Percentiles rank a stretch among this genome's conserved stretches.
Evolutionary conservation across 2,329 filamentous ascomycete genomes (phyloP).

Genomic region (Cephalotrichum gorgonifer): DNA sequence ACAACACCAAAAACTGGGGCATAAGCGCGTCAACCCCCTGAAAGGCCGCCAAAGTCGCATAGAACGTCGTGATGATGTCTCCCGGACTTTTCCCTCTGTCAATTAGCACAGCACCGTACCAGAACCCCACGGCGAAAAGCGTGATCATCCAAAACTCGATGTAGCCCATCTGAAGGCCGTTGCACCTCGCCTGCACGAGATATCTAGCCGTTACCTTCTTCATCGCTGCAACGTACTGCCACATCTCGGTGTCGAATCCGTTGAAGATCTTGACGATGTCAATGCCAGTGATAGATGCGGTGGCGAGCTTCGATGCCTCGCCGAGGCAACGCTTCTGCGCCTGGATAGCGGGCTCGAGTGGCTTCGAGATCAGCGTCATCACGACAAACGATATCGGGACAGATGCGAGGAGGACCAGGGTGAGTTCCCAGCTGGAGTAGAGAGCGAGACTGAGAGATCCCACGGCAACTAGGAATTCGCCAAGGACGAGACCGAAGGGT

Average conservation of each 20-base stretch:
- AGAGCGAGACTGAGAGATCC: conserved; percentile 63
- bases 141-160: conserved; percentile 63
- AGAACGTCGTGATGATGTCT: conserved; percentile 73
- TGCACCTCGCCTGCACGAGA: conserved; percentile 55
- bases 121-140: conserved; percentile 85
- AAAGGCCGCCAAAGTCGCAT: conserved; percentile 66
- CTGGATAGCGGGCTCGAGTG: conserved; percentile 55
- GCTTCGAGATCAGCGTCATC: conserved; percentile 48
- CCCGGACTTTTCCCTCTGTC: conserved; percentile 49
- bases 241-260: conserved; percentile 58
- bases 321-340: conserved; percentile 58
- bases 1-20: conserved; percentile 66
- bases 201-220: conserved; percentile 52
- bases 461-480: conserved; percentile 52
- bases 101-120: conserved; percentile 69
- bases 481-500: conserved; percentile 60
- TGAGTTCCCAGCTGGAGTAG: conserved; percentile 73
- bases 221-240: conserved; percentile 51
- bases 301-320: conserved; percentile 60
- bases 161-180: conserved; percentile 62
- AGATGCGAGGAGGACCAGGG: conserved; percentile 65
- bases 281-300: conserved; percentile 61
- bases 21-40: conserved; percentile 65
- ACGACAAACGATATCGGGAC: conserved; percentile 56
- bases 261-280: conserved; percentile 84